Base-by-base conservation (phyloP, 75 land plant species). In the Pseudotsuga menziesii region DNA sequence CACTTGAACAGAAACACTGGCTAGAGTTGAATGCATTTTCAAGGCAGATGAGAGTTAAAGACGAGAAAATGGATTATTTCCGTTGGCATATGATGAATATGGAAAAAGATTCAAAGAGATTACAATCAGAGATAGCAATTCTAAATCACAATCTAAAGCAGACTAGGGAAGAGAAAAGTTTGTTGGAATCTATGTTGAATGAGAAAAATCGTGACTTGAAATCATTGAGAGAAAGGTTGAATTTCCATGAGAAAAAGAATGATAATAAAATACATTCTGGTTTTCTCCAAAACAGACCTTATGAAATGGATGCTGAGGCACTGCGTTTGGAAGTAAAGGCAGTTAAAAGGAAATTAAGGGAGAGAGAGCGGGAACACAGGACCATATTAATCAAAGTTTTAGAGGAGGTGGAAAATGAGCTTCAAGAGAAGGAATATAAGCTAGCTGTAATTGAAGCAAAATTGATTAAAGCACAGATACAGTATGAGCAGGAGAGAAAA, bases 21-120 rank as follows among this genome's bases (percentile, higher is more conserved):
- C 61, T 82, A 55, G 94, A 93, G 80, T 69, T 96, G 58, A 87
- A 91, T 62, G 91, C 97, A 52, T 91, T 93, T 80, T 86, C 88
- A 52, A 87, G 91, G 48, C 97, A 96, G 76, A 77, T 90, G 87
- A 89, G 88, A 72, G 78, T 85, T 17, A 90, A 86, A 81, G 94
- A 93, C 61, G 97, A 96, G 73, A 90, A 85, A 60, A 57, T 96
- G 52, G 91, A 91, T 57, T 88, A 80, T 54, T 82, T 79, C 27
- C 82, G 80, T 26, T 85, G 90, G 91, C 85, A 73, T 75, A n/a
- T 90, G 23, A 56, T 91, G 41, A 82, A 79, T 81, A 76, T 82
- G 91, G 94, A 91, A 81, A 72, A 82, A 17, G 93, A 89, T 70
- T 77, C 81, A 22, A 84, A 91, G 74, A 56, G 80, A 41, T 66